phyloP scores from a whole-genome alignment of 345 rosid genomes.

The Salix viminalis region DNA sequence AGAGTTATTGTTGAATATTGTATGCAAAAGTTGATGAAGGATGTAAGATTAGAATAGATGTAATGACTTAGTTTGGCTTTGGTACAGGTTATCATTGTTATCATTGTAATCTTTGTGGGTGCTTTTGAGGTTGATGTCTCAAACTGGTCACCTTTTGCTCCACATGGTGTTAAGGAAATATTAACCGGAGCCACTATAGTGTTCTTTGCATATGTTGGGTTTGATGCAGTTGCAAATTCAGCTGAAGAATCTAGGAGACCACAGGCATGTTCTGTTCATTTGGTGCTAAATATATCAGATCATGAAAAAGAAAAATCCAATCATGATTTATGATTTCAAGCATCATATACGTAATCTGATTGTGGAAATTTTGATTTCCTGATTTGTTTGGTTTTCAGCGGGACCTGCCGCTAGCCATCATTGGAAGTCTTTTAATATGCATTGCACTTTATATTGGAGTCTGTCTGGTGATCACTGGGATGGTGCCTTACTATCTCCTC shows the following conservation, averaged over 20 bases:
- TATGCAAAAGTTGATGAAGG: not conserved
- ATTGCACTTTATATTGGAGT: slow-evolving; percentile 68
- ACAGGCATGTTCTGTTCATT: slow-evolving; percentile 47
- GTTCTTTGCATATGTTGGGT: slow-evolving; percentile 96
- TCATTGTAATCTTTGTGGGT: slow-evolving; percentile 69
- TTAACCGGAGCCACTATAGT: slow-evolving; percentile 90
- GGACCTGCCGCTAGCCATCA: slow-evolving; percentile 81
- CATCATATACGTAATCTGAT: not conserved
- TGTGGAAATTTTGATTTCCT: slow-evolving; percentile 2
- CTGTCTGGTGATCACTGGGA: slow-evolving; percentile 93
- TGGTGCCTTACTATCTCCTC: slow-evolving; percentile 70
- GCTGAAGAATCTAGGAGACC: slow-evolving; percentile 92
- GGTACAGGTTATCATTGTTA: slow-evolving; percentile 72
- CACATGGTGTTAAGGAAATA: slow-evolving; percentile 66
- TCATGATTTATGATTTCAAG: not conserved
- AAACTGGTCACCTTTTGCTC: slow-evolving; percentile 95
- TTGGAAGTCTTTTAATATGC: slow-evolving; percentile 86
- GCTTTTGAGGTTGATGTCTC: slow-evolving; percentile 80
- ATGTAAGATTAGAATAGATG: not conserved
- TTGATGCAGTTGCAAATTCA: slow-evolving; percentile 96
- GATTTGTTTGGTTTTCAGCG: slow-evolving; percentile 46
- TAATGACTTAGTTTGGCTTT: not conserved
- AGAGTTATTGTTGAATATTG: not conserved
- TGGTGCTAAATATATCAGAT: not conserved
- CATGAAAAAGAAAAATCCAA: not conserved